Conservation (phyloP, 768 basidiomycete species). For the Rhizopogon roseolus region DNA sequence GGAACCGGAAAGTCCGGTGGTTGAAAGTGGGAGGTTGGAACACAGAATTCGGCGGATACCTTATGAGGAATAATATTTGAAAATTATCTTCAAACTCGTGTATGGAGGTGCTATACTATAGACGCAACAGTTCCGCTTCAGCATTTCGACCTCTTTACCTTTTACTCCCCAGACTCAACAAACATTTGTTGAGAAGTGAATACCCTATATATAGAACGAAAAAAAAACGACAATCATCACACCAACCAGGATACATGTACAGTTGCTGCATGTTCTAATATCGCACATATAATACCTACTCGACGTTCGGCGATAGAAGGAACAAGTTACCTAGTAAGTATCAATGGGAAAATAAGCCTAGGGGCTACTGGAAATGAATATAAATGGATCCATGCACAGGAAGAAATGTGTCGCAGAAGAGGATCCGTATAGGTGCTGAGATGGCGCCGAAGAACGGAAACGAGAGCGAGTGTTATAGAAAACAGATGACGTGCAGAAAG, state of each 20-base stretch:
- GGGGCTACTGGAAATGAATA: background rate
- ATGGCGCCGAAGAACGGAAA: constrained; percentile 15
- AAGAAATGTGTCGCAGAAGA: constrained; percentile 14
- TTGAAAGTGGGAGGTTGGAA: too few species aligned
- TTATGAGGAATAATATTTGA: too few species aligned
- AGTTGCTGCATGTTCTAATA: background rate
- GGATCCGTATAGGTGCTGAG: constrained; percentile 9
- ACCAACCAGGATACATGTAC: background rate
- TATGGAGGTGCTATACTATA: too few species aligned
- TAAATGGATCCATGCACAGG: background rate
- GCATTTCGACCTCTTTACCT: too few species aligned
- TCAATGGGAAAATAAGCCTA: background rate
- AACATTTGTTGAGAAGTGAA: too few species aligned
- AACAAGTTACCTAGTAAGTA: background rate
- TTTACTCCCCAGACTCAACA: too few species aligned
- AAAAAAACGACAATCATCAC: background rate
- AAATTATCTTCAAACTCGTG: too few species aligned
- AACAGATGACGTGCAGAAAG: constrained; percentile 10
- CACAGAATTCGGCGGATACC: too few species aligned
- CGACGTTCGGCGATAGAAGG: constrained; percentile 3
- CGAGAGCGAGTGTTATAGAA: constrained; percentile 7
- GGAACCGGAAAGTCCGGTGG: too few species aligned
- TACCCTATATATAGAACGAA: too few species aligned
- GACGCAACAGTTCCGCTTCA: too few species aligned
- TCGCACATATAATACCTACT: background rate